Evolutionary conservation across 805 yeast genomes (phyloP), one percentile per base, ranked within the genome.

Genomic region (Zygotorulaspora florentina): DNA sequence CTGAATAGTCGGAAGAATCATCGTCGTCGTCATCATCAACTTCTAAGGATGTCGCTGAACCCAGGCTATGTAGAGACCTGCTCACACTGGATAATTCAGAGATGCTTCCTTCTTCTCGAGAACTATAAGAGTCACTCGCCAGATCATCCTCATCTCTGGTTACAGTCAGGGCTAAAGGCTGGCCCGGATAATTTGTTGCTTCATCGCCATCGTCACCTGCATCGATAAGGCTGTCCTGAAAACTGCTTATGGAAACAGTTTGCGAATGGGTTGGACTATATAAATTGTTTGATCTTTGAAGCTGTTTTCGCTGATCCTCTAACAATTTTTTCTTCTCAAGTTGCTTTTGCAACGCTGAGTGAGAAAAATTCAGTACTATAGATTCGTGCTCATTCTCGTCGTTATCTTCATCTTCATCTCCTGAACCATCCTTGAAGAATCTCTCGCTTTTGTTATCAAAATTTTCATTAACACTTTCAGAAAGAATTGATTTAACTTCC

Each of bases 211-310:
- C 38, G 15, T 42, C 40, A 5, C 42, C 36, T 11, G 26, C 44
- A 4, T 40, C 43, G 18, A 33, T 38, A 20, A 27, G 23, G 18
- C 45, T 41, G 16, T 47, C 48, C 26, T 50, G 46, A 40, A 30
- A 59, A 45, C 64, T 59, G 29, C 53, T 53, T 4, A 59, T 55
- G 4, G 64, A 59, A n/a, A 51, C 53, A 20, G 52, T 45, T 23
- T 58, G 62, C 15, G 62, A 57, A 18, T 39, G 45, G 2, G 51
- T 49, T 12, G 61, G 61, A 15, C 55, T 45, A 27, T 42, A 45
- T 8, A 42, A 11, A 28, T 39, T 35, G 43, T 10, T 25, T 17
- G 36, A 10, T 35, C 9, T 16, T 13, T 35, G 26, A 8, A 9
- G 26, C 3, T 35, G 26, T 26, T n/a, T n/a, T n/a, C n/a, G n/a